Evolutionary conservation across 2,329 filamentous ascomycete species (phyloP), one percentile per base, ranked within the genome.

Genomic region (Sphaceloma murrayae): DNA sequence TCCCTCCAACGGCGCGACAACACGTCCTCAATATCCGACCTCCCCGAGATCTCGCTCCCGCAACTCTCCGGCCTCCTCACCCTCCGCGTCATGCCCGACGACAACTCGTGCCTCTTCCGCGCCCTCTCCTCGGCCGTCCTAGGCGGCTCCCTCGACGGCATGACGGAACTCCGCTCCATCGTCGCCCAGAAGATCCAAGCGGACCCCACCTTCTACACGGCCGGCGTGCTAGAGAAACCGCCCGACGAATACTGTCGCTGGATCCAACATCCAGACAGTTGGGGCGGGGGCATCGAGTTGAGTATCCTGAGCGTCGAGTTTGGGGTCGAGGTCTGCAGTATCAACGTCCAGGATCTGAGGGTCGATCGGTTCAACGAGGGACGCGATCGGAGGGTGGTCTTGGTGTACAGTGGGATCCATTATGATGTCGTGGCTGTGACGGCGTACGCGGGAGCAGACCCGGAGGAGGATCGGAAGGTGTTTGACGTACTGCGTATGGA

Each of bases 91-190:
- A 95, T 96, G 89, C 86, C 88, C 3, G 89, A 95, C 58, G 89
- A 96, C 62, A 95, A 95, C 63, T 86, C 80, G 47, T 96, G 89
- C 64, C 78, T 96, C 56, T 96, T 95, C 63, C 83, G 87, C 19
- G 88, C 89, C 0, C 79, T 96, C 34, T 84, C 85, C 11, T 82
- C 80, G 44, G 83, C 83, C 2, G 72, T 94, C n/a, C 75, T 85
- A 38, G 74, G 76, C 22, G 59, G 61, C 7, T 68, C 70, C 1
- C 70, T 82, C 53, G 77, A 81, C 50, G 70, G 72, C 6, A 82
- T 84, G 77, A 75, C 70, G 0, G 80, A 83, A 54, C 70, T 95
- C 13, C 79, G 88, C 45, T 78, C 75, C 10, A 72, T 94, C 50
- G 80, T 94, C 14, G 86, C 85, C 2, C 76, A 82, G 42, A 77